Conservation (phyloP, 176 grass and related monocot species). For the Oryza meridionalis region DNA sequence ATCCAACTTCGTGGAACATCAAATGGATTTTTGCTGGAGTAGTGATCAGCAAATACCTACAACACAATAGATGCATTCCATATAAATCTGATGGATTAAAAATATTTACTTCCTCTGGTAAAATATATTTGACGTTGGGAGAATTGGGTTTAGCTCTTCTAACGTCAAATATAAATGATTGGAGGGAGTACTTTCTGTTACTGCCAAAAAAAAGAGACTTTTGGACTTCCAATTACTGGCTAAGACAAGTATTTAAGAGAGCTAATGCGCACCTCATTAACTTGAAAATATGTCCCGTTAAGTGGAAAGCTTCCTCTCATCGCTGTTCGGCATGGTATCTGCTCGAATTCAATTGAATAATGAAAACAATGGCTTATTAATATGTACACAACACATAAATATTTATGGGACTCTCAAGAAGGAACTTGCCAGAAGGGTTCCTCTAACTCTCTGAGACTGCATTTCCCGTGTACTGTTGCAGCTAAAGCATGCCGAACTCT, state of each 20-base stretch:
- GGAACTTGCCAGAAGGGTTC: slow-evolving; percentile 71
- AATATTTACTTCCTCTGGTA: neutral
- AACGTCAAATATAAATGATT: no score
- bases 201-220: no score
- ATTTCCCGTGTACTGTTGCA: slow-evolving; percentile 76
- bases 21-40: slow-evolving; percentile 67
- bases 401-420: neutral
- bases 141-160: no score
- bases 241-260: neutral
- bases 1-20: slow-evolving; percentile 69
- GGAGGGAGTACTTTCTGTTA: neutral
- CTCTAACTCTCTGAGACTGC: slow-evolving; percentile 72
- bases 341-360: slow-evolving; percentile 53
- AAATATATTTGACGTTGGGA: no score
- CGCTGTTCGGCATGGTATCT: slow-evolving; percentile 89
- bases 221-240: neutral
- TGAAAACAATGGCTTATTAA: slow-evolving; percentile 23
- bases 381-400: slow-evolving; percentile 27
- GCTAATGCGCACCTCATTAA: slow-evolving; percentile 65
- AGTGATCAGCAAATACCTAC: slow-evolving; percentile 92
- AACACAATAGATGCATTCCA: slow-evolving; percentile 28
- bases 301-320: slow-evolving; percentile 91
- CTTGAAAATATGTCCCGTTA: slow-evolving; percentile 89
- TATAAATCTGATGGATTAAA: slow-evolving; percentile 28
- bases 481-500: slow-evolving; percentile 61